phyloP scores from a whole-genome alignment of 768 basidiomycete genomes.

The Exsudoporus frostii region DNA sequence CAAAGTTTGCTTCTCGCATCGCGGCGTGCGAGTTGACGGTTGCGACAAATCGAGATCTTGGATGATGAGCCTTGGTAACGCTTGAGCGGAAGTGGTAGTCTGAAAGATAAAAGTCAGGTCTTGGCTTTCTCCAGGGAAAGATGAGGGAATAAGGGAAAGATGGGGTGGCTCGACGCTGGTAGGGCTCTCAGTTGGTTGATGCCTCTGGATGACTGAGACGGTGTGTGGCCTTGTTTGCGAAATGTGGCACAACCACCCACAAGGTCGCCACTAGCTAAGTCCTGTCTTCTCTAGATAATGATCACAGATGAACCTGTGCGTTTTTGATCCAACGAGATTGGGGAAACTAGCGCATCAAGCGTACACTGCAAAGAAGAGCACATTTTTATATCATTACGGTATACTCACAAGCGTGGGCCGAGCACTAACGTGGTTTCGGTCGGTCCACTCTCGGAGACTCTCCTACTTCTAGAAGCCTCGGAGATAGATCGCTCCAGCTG shows the following conservation, averaged over 20 bases:
- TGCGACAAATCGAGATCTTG: constrained; percentile 19
- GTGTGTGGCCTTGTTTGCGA: constrained; percentile 29
- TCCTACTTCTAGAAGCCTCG: neutral
- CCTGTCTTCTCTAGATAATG: neutral
- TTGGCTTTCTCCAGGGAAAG: neutral
- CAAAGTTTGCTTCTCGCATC: constrained; percentile 96
- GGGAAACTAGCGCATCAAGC: neutral
- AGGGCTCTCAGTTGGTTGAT: constrained; percentile 28
- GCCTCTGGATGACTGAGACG: constrained; percentile 30
- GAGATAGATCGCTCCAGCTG: neutral
- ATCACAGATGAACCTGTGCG: neutral
- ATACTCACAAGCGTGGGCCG: neutral
- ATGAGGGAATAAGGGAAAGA: constrained; percentile 11
- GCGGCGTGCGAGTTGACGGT: constrained; percentile 19
- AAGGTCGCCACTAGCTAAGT: neutral
- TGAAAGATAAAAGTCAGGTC: neutral
- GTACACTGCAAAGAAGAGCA: neutral
- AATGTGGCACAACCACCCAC: constrained; percentile 23
- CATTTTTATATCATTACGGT: neutral
- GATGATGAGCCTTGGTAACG: constrained; percentile 1
- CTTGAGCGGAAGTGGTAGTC: neutral
- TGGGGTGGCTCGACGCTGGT: constrained; percentile 16
- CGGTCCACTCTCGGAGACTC: too few species aligned
- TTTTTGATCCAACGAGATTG: neutral
- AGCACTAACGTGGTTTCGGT: neutral